Evolutionary conservation across 305 asterid species (phyloP).

Genomic region (Solanum hybrid): DNA sequence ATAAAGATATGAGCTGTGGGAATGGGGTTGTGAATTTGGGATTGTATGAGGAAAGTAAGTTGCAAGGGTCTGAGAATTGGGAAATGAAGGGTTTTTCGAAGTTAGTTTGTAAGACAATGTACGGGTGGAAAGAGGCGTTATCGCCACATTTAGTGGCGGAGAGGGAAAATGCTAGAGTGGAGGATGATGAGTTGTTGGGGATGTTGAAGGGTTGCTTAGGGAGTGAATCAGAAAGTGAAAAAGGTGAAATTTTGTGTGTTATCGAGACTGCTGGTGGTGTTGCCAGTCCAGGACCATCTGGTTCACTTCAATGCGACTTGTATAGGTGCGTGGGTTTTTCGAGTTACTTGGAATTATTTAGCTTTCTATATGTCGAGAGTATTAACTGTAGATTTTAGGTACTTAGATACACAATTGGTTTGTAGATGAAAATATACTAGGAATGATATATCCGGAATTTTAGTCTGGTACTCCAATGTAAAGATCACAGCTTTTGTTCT

Average conservation of each 20-base stretch:
- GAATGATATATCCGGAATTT: not conserved
- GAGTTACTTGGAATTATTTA: not conserved
- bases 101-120: slow-evolving; percentile 69
- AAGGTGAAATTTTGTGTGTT: slow-evolving; percentile 44
- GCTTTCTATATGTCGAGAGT: not conserved
- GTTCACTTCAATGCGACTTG: slow-evolving; percentile 85
- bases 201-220: slow-evolving; percentile 55
- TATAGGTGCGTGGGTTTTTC: slow-evolving; percentile 42
- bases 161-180: slow-evolving; percentile 57
- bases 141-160: slow-evolving; percentile 92
- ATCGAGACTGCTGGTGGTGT: slow-evolving; percentile 98
- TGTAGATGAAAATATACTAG: not conserved
- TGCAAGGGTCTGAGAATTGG: slow-evolving; percentile 45
- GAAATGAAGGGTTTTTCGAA: slow-evolving; percentile 34
- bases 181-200: slow-evolving; percentile 55
- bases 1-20: slow-evolving; percentile 8
- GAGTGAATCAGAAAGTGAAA: slow-evolving; percentile 15
- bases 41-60: slow-evolving; percentile 52
- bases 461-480: not conserved
- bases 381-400: not conserved
- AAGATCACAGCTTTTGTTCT: not conserved
- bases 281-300: slow-evolving; percentile 96
- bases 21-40: slow-evolving; percentile 40
- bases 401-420: not conserved
- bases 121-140: slow-evolving; percentile 74